A percentile compares a stretch with the other conserved stretches of the same genome.
Evolutionary conservation across 2,329 filamentous ascomycete species (phyloP).

Genomic region (Hypoxylon sp.): DNA sequence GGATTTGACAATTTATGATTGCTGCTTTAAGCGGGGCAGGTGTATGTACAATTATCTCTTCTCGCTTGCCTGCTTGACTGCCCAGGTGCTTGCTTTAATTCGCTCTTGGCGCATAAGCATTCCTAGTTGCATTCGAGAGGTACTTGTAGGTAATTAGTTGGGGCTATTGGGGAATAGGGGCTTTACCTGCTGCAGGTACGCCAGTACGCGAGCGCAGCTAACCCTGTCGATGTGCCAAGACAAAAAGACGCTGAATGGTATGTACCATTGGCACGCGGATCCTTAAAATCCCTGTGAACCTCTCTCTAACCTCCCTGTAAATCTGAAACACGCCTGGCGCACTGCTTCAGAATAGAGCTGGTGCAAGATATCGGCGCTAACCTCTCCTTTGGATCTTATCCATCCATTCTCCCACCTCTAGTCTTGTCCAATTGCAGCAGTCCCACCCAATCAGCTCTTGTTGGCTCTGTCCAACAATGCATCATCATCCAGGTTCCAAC

Average conservation of each 20-base stretch:
- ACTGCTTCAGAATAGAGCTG: conserved; percentile 63
- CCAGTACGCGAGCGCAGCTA: conserved; percentile 13
- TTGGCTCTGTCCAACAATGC: conserved; percentile 32
- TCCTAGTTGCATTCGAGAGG: conserved; percentile 22
- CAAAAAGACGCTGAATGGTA: conserved; percentile 31
- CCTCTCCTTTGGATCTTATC: conserved; percentile 49
- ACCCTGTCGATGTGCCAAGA: conserved; percentile 42
- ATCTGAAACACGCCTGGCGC: conserved; percentile 67
- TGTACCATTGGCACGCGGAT: conserved; percentile 43
- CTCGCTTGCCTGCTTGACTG: not conserved
- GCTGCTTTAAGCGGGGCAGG: conserved; percentile 32
- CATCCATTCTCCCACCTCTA: conserved; percentile 45
- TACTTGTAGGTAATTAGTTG: not conserved
- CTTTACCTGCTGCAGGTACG: conserved; percentile 24
- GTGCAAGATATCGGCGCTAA: conserved; percentile 57
- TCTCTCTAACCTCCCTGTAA: conserved; percentile 54
- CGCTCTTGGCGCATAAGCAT: conserved; percentile 20
- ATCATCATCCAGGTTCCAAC: conserved; percentile 23
- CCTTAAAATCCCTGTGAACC: conserved; percentile 47
- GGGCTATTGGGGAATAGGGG: conserved; percentile 14
- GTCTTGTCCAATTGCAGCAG: conserved; percentile 29
- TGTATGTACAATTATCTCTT: conserved; percentile 17
- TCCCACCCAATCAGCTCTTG: conserved; percentile 45
- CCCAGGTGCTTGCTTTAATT: conserved; percentile 10
- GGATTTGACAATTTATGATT: conserved; percentile 33